Percentiles rank a stretch among this genome's conserved stretches.
These are phyloP conservation scores for Aspergillus saccharolyticus DNA, from an alignment of 495 filamentous ascomycete genomes.

Conservation along the genomic window DNA sequence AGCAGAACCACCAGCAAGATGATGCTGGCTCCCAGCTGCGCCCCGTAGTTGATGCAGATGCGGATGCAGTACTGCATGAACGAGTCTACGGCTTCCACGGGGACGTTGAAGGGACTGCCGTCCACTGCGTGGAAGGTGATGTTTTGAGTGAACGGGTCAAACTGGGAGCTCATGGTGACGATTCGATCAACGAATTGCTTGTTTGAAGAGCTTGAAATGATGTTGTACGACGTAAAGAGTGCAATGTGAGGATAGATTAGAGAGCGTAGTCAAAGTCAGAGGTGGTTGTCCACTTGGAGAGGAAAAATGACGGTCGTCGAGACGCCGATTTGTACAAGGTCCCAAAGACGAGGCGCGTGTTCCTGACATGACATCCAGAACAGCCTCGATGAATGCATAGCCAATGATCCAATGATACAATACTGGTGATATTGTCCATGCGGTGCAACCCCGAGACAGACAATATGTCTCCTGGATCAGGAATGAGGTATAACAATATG, in stretches of 20 bases:
- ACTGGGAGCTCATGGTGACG: conserved; percentile 21
- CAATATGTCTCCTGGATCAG: conserved; percentile 8
- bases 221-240: not conserved
- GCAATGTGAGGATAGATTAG: not conserved
- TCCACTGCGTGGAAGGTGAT: conserved; percentile 49
- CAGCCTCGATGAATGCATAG: not conserved
- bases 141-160: conserved; percentile 56
- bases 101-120: conserved; percentile 48
- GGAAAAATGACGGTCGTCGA: not conserved
- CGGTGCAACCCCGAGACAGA: conserved; percentile 28
- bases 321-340: conserved; percentile 7
- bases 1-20: conserved; percentile 62
- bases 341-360: not conserved
- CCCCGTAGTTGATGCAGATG: conserved; percentile 62
- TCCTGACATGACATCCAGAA: not conserved
- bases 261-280: not conserved
- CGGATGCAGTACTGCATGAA: conserved; percentile 48
- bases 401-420: not conserved
- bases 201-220: not conserved
- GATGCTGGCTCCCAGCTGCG: conserved; percentile 69
- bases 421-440: not conserved
- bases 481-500: conserved; percentile 20
- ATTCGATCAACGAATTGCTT: not conserved
- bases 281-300: not conserved
- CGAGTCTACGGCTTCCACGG: conserved; percentile 43